Percentiles rank a stretch among this genome's conserved stretches.
Conservation (phyloP, 2,329 filamentous ascomycete species). For the Tolypocladium sp. region DNA sequence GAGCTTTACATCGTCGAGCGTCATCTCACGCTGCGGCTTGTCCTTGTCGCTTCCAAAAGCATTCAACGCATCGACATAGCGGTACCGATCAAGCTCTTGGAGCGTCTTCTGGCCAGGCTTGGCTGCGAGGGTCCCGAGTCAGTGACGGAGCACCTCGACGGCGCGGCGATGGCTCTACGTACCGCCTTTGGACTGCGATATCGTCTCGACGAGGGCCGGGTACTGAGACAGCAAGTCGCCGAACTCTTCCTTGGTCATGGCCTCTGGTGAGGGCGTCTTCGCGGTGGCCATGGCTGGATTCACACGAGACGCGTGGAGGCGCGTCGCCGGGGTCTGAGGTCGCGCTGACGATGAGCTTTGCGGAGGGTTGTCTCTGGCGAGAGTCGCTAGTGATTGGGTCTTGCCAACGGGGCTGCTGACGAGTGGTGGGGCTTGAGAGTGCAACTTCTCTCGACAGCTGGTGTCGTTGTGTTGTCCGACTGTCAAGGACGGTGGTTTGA, state of each 20-base stretch:
- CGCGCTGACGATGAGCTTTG: neutral
- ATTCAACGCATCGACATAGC: slow-evolving; percentile 44
- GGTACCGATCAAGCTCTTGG: slow-evolving; percentile 48
- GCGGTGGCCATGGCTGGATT: slow-evolving; percentile 1
- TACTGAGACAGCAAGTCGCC: slow-evolving; percentile 26
- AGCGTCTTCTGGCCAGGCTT: slow-evolving; percentile 43
- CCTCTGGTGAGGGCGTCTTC: slow-evolving; percentile 3
- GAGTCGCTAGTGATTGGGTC: neutral
- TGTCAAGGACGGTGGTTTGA: neutral
- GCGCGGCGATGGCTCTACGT: slow-evolving; percentile 6
- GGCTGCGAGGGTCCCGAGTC: slow-evolving; percentile 16
- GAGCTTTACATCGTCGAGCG: slow-evolving; percentile 45
- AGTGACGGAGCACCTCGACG: neutral
- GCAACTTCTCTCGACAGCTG: neutral
- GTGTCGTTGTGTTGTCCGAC: neutral
- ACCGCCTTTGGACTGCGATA: slow-evolving; percentile 38
- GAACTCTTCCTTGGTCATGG: slow-evolving; percentile 24
- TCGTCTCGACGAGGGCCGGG: slow-evolving; percentile 26
- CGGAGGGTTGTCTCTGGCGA: neutral
- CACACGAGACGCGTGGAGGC: neutral
- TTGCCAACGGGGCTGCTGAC: neutral
- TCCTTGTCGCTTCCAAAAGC: slow-evolving; percentile 28
- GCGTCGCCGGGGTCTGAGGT: neutral
- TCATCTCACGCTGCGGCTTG: slow-evolving; percentile 30
- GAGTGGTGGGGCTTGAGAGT: neutral